Base-by-base conservation (phyloP, 495 filamentous ascomycete genomes). In the Aspergillus ellipticus region DNA sequence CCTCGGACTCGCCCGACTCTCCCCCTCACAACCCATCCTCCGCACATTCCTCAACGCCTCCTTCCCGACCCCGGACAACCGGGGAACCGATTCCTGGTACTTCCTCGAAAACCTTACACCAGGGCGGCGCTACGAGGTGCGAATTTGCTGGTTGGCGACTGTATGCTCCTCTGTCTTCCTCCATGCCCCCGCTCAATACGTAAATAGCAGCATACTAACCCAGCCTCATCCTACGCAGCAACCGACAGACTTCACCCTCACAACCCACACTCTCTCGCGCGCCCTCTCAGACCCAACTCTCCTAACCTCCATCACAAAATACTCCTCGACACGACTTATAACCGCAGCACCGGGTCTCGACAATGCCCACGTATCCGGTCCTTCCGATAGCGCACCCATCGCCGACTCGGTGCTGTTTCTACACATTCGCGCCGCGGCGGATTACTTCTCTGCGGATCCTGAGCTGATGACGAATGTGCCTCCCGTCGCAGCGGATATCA, bases 101-200 rank as follows among this genome's bases (percentile, higher is more conserved):
- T 76, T 93, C 29, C 81, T 98, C n/a, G 81, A 91, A 51, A 72
- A 81, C n/a, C 79, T 98, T 48, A 78, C 69, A 17, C 79, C 83
- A 17, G 81, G 84, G 9, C 87, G 88, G 63, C 83, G 92, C 56
- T 96, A 97, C 76, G 94, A 98, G 75, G 83, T 96, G 29, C 83
- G 94, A 20, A 79, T 97, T 57, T 98, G 94, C 72, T 98, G 94
- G 94, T 77, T 89, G 58, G 94, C 94, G 42, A 95, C 86, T 28
- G 93, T 96, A 82, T 71, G 87, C 79, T 19, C 29, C 21, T 54
- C 41, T 28, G 8, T 43, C 42, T 45, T 52, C 31, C 51, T 37
- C 39, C 42, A 41, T 26, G 16, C 20, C 42, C 22, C 26, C 24
- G 19, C 19, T 2, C 1, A 50, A 37, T 10, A 42, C 17, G 21